phyloP scores from a whole-genome alignment of 1,284 basidiomycete genomes.

The Phellopilus nigrolimitatus region DNA sequence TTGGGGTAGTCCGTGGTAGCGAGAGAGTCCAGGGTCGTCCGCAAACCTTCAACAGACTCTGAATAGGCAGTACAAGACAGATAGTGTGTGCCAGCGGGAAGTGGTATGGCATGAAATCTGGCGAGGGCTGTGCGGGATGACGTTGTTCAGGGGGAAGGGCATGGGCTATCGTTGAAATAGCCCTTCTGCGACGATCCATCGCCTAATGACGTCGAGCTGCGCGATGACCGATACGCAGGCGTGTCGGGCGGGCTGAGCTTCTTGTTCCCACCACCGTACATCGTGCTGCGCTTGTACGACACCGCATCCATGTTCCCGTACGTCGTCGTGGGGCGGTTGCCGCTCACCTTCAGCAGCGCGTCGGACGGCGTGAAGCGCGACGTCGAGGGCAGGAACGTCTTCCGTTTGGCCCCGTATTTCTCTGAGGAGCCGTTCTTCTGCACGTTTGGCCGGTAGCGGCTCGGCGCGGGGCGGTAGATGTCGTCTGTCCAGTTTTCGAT shows the following conservation, averaged over 20 bases:
- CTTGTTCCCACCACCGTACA: conserved; percentile 50
- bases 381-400: conserved; percentile 72
- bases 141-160: conserved; percentile 88
- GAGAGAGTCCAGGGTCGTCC: conserved; percentile 95
- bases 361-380: conserved; percentile 87
- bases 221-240: conserved; percentile 68
- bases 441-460: conserved; percentile 88
- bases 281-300: conserved; percentile 55
- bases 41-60: conserved; percentile 93
- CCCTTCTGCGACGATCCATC: conserved; percentile 39
- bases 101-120: conserved; percentile 92
- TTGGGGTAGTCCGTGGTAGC: conserved; percentile 99
- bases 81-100: conserved; percentile 94
- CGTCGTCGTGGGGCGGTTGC: conserved; percentile 64
- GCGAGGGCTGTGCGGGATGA: conserved; percentile 90
- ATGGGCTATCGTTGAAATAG: conserved; percentile 59
- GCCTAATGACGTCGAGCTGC: conserved; percentile 78
- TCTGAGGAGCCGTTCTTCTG: conserved; percentile 55
- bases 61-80: conserved; percentile 98
- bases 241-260: conserved; percentile 73
- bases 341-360: conserved; percentile 56
- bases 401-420: conserved; percentile 49
- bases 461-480: conserved; percentile 93
- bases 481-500: conserved; percentile 97
- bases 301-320: conserved; percentile 70